Base-by-base conservation (phyloP, 805 yeast genomes). In the Geotrichum ghanense region DNA sequence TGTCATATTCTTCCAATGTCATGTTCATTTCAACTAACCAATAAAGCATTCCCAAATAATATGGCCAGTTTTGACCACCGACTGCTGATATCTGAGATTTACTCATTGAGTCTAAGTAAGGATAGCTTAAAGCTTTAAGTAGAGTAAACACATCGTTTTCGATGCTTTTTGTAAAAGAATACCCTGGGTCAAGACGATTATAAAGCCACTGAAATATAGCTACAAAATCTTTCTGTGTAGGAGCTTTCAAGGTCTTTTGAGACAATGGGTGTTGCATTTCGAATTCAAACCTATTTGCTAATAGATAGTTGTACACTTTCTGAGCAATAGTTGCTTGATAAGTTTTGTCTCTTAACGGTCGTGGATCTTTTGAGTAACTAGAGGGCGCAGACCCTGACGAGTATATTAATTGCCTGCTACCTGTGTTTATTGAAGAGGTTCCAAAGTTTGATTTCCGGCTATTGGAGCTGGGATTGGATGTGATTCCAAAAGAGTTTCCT, bases 1-100 rank as follows among this genome's bases (percentile, higher is more conserved):
- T 52, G 45, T 67, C 76, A 43, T 63, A 60, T 37, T 58, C 57
- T 43, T 73, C 76, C 48, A 68, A 62, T 44, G 67, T 70, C 51
- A 51, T 58, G 55, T 70, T 79, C 50, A 78, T 68, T 52, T 77
- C 76, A 2, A 82, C 78, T 41, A 88, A 60, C 96, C 96, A 88
- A 60, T 82, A 79, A 20, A 88, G 66, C 74, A 89, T 76, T 1
- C 92, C 95, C 41, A 88, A 62, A 52, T 86, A 84, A 6, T 74
- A 73, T 12, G 85, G 87, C 96, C 96, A 88, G 47, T 57, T 60
- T 44, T 82, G 79, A 2, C 95, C 95, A 3, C 95, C 95, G 10
- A 86, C 95, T 0, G 95, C 95, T 34, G 88, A 78, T 31, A 88
- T 80, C 59, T 86, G 94, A 1, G 92, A 81, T 57, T 88, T 81